Conservation (phyloP, 192 early-diverging fungal genomes). For the Martensiomyces pterosporus region DNA sequence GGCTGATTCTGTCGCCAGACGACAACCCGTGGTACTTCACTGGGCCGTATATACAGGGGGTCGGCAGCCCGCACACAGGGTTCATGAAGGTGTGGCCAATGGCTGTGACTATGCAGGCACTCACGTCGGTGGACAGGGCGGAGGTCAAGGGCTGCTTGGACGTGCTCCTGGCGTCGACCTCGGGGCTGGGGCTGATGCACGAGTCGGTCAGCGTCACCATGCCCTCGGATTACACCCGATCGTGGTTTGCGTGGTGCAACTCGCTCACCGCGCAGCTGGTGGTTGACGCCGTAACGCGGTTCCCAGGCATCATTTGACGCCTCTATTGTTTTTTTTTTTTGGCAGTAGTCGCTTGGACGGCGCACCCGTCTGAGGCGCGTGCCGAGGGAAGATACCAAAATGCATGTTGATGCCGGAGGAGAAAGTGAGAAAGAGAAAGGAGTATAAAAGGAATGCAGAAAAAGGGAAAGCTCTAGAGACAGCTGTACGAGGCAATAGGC, state of each 20-base stretch:
- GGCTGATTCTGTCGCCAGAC: constrained; percentile 53
- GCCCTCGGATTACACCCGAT: constrained; percentile 27
- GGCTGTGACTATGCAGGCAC: constrained; percentile 53
- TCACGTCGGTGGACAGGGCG: constrained; percentile 45
- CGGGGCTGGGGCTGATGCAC: constrained; percentile 61
- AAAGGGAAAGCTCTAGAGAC: no score
- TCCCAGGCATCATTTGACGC: constrained; percentile 35
- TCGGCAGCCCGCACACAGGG: constrained; percentile 63
- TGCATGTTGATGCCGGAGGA: no score
- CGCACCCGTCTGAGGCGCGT: no score
- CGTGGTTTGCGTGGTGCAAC: constrained; percentile 50
- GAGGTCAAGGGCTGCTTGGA: constrained; percentile 58
- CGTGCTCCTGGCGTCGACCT: constrained; percentile 48
- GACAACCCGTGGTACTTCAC: constrained; percentile 65
- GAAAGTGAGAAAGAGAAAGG: background rate
- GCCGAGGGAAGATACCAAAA: no score
- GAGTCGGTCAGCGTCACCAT: constrained; percentile 56
- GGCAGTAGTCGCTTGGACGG: no score
- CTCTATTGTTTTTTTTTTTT: background rate
- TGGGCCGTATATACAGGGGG: constrained; percentile 49
- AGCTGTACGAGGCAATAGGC: constrained; percentile 47
- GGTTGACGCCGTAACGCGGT: constrained; percentile 24
- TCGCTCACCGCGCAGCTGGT: constrained; percentile 35
- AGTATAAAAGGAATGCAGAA: background rate
- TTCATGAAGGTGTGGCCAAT: constrained; percentile 66